phyloP scores from a whole-genome alignment of 129 eudicot genomes.

The Chrysanthemum seticuspe region DNA sequence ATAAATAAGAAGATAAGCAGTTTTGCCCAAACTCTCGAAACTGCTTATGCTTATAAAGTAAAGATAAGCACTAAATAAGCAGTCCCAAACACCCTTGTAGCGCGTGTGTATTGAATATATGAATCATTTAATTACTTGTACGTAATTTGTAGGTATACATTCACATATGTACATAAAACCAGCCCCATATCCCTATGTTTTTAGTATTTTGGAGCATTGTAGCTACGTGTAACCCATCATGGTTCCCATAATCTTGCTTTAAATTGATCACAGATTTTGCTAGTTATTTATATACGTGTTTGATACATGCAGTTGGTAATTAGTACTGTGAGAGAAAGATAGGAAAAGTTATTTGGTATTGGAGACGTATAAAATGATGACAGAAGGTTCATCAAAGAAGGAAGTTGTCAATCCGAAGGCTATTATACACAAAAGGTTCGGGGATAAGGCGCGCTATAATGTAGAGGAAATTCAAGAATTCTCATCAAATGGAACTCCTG shows the following conservation, averaged over 20 bases:
- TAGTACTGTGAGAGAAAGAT: not conserved
- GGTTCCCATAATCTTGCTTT: not conserved
- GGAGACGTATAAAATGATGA: constrained; percentile 37
- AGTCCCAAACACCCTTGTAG: too few species aligned
- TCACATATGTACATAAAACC: too few species aligned
- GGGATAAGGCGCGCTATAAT: constrained; percentile 61
- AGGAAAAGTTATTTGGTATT: constrained; percentile 10
- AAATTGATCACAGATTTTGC: not conserved
- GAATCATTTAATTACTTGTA: too few species aligned
- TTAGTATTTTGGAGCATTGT: too few species aligned
- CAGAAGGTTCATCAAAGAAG: constrained; percentile 55
- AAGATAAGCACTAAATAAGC: too few species aligned
- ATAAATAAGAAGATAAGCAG: too few species aligned
- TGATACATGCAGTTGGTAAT: constrained; percentile 25
- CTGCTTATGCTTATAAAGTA: too few species aligned
- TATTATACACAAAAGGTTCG: constrained; percentile 65
- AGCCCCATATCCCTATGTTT: too few species aligned
- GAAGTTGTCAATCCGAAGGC: constrained; percentile 67
- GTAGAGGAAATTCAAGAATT: constrained; percentile 65
- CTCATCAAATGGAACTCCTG: constrained; percentile 65
- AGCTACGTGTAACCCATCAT: too few species aligned
- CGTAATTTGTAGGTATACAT: too few species aligned
- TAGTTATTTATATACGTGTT: not conserved
- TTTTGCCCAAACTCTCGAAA: too few species aligned
- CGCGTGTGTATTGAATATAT: too few species aligned